Evolutionary conservation across 306 rosid genomes (phyloP).

Genomic region (Astragalus glycyphyllos): DNA sequence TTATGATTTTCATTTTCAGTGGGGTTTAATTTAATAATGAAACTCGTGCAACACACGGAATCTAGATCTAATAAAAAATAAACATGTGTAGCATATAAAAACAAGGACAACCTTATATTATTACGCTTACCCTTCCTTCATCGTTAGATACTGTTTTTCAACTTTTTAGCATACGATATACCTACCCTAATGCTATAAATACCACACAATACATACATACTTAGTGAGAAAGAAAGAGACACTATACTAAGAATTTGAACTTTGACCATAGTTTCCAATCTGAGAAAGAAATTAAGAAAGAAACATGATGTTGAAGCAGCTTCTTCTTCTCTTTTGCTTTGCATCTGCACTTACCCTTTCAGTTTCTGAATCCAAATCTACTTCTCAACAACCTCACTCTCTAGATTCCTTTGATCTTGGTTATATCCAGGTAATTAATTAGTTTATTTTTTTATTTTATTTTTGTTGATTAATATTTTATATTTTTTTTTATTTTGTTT

Average conservation of each 20-base stretch:
- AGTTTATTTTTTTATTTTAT: background rate
- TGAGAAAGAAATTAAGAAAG: background rate
- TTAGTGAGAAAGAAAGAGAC: too few species aligned
- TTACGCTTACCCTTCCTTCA: background rate
- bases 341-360: conserved; percentile 45
- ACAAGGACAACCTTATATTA: conserved; percentile 6
- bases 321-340: conserved; percentile 45
- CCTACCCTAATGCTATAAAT: conserved; percentile 32
- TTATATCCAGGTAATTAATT: conserved; percentile 53
- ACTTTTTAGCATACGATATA: too few species aligned
- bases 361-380: conserved; percentile 46
- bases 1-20: background rate
- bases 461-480: background rate
- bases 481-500: background rate
- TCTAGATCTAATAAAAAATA: conserved; percentile 16
- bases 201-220: too few species aligned
- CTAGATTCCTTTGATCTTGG: conserved; percentile 55
- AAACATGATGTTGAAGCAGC: conserved; percentile 15
- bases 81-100: background rate
- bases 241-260: too few species aligned
- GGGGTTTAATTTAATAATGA: conserved; percentile 15
- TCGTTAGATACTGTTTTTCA: conserved; percentile 1
- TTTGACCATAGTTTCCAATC: background rate
- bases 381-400: conserved; percentile 51
- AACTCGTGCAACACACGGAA: conserved; percentile 47